These are phyloP conservation scores for Geranium incanum DNA, from an alignment of 441 rosid genomes.

Conservation along the genomic window DNA sequence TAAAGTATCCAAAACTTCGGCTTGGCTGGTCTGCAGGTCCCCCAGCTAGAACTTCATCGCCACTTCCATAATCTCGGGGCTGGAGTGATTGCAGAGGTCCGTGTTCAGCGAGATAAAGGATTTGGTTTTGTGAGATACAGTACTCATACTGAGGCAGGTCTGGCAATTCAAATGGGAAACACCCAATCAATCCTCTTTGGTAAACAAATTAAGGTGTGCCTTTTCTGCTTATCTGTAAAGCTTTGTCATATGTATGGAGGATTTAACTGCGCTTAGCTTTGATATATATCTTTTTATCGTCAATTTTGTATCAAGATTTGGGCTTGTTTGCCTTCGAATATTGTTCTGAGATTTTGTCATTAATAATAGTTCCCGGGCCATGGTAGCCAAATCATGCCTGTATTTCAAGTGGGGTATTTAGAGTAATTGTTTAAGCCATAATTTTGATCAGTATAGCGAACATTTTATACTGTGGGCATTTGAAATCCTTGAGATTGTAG, in stretches of 20 bases:
- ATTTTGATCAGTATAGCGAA: not conserved
- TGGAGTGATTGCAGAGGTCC: constrained; percentile 91
- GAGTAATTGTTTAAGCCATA: not conserved
- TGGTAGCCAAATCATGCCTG: not conserved
- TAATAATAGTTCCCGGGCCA: not conserved
- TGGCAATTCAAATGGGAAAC: constrained; percentile 90
- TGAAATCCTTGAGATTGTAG: no score
- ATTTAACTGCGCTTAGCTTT: not conserved
- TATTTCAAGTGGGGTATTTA: not conserved
- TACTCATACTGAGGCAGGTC: constrained; percentile 80
- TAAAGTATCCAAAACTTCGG: not conserved
- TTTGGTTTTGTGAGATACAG: constrained; percentile 95
- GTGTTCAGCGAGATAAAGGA: constrained; percentile 92
- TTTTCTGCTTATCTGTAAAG: not conserved
- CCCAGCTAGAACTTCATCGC: constrained; percentile 86
- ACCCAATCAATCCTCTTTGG: constrained; percentile 65
- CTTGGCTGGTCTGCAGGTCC: constrained; percentile 42
- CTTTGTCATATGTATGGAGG: not conserved
- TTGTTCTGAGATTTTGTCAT: not conserved
- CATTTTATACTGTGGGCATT: no score
- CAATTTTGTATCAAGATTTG: no score
- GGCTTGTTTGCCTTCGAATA: no score
- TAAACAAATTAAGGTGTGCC: constrained; percentile 73
- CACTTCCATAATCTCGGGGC: constrained; percentile 84
- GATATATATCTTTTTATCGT: not conserved